Evolutionary conservation across 2,329 filamentous ascomycete species (phyloP), one percentile per base, ranked within the genome.

Genomic region (Rhynchosporium agropyri): DNA sequence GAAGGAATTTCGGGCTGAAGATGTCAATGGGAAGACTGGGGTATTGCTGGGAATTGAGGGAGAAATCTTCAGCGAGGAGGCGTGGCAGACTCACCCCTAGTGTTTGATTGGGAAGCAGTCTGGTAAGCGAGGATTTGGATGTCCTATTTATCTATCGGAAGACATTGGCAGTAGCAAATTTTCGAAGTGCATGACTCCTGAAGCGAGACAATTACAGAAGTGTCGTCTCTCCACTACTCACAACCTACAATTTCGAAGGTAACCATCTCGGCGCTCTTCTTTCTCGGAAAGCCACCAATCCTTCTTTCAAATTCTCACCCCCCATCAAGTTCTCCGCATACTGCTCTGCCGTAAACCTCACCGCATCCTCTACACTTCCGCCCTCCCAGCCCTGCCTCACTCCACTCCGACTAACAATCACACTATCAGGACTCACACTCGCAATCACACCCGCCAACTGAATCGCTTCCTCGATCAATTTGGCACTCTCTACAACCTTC

Each of bases 181-280:
- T 20, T 20, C 20, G 20, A 20, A 20, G 20, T 20, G 20, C 20
- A 20, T 20, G 20, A 20, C 20, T 20, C 20, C 20, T 20, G 20
- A 20, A 20, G 20, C 20, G 20, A 20, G 20, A 20, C 20, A 20
- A 20, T 20, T 20, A 20, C 20, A 20, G 20, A 20, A 20, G 20
- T 20, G 20, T 20, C 20, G 20, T 20, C 20, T 20, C 20, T 20
- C 20, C 33, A 28, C n/a, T 20, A 40, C 9, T 9, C 33, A 33
- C 33, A 10, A 38, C 4, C 36, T 54, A 54, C 33, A 57, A 36
- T 26, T 57, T 57, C n/a, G 54, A 57, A 33, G 79, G 76, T 54
- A 77, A 77, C 80, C 81, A 83, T 31, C 77, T 69, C 20, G 81
- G 81, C 67, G 77, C 74, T 68, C 78, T 74, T 74, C 83, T 83